A percentile compares a stretch with the other conserved stretches of the same genome.
Conservation (phyloP, 768 basidiomycete species). For the Amanita thiersii region DNA sequence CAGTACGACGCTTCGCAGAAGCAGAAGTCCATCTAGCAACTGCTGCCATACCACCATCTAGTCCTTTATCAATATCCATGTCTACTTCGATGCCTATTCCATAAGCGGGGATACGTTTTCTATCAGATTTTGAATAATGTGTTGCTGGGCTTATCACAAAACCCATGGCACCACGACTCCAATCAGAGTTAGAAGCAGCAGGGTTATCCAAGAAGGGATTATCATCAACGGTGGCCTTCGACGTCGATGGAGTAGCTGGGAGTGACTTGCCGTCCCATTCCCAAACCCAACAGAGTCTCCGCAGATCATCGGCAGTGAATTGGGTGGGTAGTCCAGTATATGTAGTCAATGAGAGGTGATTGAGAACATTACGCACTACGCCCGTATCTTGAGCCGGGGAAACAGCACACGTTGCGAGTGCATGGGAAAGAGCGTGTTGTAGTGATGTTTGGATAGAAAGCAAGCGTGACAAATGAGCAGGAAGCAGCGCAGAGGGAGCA, state of each 20-base stretch:
- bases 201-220: conserved; percentile 60
- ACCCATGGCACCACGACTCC: conserved; percentile 78
- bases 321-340: conserved; percentile 60
- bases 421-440: conserved; percentile 79
- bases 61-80: conserved; percentile 74
- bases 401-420: conserved; percentile 74
- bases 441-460: conserved; percentile 57
- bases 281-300: conserved; percentile 81
- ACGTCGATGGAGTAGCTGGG: conserved; percentile 14
- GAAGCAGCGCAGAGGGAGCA: conserved; percentile 26
- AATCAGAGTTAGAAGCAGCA: conserved; percentile 43
- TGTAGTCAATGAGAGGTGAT: conserved; percentile 61
- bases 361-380: conserved; percentile 69
- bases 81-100: conserved; percentile 86
- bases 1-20: conserved; percentile 49
- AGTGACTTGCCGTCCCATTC: conserved; percentile 66
- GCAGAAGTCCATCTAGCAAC: conserved; percentile 82
- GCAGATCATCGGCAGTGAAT: conserved; percentile 63
- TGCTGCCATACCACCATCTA: conserved; percentile 80
- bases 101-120: conserved; percentile 69
- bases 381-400: conserved; percentile 73
- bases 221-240: conserved; percentile 31
- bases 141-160: conserved; percentile 65
- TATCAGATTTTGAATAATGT: conserved; percentile 58
- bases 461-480: conserved; percentile 54